Evolutionary conservation across 1,284 basidiomycete genomes (phyloP).

Genomic region (Fomitiporia mediterranea): DNA sequence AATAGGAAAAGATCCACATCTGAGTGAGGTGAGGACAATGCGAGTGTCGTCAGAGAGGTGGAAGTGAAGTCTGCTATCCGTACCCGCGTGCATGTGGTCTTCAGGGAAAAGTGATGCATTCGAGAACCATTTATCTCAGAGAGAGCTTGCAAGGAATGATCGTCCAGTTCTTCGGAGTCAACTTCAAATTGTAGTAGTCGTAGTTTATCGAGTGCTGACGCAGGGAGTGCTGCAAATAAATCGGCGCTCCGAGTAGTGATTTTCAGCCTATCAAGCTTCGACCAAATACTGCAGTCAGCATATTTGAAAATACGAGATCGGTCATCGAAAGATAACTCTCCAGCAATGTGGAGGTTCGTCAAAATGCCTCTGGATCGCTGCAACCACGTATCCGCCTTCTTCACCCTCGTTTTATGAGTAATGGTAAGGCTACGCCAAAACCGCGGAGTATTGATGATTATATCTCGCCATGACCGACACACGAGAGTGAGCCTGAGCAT

Average conservation of each 20-base stretch:
- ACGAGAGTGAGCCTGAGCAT: constrained; percentile 1
- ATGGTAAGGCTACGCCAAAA: constrained; percentile 5
- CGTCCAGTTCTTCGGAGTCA: background rate
- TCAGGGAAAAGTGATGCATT: background rate
- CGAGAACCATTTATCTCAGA: background rate
- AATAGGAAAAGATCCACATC: background rate
- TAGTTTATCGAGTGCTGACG: background rate
- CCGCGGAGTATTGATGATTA: background rate
- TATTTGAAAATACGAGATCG: background rate
- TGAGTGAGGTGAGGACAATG: background rate
- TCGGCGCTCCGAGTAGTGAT: background rate
- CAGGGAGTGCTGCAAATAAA: background rate
- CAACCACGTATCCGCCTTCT: constrained; percentile 6
- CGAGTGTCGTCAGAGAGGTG: background rate
- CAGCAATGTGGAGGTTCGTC: background rate
- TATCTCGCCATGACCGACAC: background rate
- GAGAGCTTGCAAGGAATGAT: background rate
- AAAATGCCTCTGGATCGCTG: background rate
- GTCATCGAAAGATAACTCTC: background rate
- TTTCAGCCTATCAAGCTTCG: background rate
- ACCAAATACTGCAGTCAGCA: background rate
- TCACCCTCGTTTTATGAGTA: background rate
- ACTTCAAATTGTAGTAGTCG: background rate
- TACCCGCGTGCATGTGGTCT: background rate
- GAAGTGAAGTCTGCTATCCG: background rate